Conservation (phyloP, 495 filamentous ascomycete species). For the Neurospora sp. region DNA sequence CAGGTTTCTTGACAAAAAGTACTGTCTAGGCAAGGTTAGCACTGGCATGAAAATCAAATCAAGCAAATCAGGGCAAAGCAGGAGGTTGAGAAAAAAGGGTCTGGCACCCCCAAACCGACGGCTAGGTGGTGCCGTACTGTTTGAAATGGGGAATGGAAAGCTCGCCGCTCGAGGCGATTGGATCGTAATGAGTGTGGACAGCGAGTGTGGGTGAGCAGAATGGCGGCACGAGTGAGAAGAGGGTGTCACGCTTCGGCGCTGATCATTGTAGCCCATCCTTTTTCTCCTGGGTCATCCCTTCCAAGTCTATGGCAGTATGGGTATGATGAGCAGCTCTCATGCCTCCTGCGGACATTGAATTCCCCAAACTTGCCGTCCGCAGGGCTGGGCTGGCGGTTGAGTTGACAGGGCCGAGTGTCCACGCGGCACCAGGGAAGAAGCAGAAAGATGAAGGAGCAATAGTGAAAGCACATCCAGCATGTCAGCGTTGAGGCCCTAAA, state of each 20-base stretch:
- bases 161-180: neutral
- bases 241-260: neutral
- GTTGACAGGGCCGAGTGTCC: neutral
- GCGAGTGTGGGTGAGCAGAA: neutral
- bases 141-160: neutral
- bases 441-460: neutral
- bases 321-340: neutral
- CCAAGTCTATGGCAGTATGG: neutral
- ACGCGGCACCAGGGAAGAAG: neutral
- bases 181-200: neutral
- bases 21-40: neutral
- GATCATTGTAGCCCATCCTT: neutral
- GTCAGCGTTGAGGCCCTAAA: neutral
- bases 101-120: neutral
- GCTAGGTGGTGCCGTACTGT: neutral
- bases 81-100: neutral
- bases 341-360: neutral
- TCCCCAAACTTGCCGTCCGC: neutral
- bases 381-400: neutral
- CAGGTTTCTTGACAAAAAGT: neutral
- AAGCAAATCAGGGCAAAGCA: neutral
- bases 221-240: neutral
- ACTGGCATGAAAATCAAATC: neutral
- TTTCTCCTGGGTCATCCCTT: neutral
- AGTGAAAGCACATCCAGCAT: neutral